A percentile compares a stretch with the other conserved stretches of the same genome.
phyloP scores from a whole-genome alignment of 2,329 filamentous ascomycete species.

The Neopestalotiopsis rosae region DNA sequence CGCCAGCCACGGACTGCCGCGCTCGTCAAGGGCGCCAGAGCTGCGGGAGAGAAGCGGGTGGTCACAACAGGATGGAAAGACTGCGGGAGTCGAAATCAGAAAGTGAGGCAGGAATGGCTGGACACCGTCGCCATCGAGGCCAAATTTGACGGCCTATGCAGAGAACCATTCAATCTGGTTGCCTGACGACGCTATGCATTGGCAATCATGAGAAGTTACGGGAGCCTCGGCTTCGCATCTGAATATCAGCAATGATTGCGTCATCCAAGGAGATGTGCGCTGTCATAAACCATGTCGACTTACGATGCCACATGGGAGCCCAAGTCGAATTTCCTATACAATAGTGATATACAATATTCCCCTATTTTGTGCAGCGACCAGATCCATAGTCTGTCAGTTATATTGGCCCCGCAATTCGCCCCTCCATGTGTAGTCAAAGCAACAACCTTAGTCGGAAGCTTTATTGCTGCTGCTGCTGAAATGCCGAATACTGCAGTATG shows the following conservation, averaged over 20 bases:
- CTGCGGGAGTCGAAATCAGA: constrained; percentile 7
- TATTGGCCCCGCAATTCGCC: background rate
- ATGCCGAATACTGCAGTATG: background rate
- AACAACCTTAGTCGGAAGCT: background rate
- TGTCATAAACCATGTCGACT: background rate
- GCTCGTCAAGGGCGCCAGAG: constrained; percentile 29
- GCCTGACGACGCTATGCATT: background rate
- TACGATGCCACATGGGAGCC: background rate
- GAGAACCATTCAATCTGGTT: constrained; percentile 12
- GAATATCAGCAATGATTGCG: background rate
- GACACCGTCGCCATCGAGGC: constrained; percentile 10
- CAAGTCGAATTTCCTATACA: background rate
- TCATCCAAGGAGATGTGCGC: background rate
- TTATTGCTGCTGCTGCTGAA: background rate
- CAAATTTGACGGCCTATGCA: constrained; percentile 12
- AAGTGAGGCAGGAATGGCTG: constrained; percentile 9
- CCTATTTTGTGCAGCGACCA: background rate
- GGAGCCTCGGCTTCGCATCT: background rate
- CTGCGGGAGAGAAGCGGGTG: constrained; percentile 25
- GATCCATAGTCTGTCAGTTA: background rate
- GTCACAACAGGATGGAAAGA: constrained; percentile 18
- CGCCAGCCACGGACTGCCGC: constrained; percentile 29
- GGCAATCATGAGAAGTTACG: background rate
- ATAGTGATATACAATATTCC: background rate
- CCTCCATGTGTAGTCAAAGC: background rate